These are phyloP conservation scores for Rhynchospora tenuis DNA, from an alignment of 176 grass and related monocot species.

Conservation along the genomic window DNA sequence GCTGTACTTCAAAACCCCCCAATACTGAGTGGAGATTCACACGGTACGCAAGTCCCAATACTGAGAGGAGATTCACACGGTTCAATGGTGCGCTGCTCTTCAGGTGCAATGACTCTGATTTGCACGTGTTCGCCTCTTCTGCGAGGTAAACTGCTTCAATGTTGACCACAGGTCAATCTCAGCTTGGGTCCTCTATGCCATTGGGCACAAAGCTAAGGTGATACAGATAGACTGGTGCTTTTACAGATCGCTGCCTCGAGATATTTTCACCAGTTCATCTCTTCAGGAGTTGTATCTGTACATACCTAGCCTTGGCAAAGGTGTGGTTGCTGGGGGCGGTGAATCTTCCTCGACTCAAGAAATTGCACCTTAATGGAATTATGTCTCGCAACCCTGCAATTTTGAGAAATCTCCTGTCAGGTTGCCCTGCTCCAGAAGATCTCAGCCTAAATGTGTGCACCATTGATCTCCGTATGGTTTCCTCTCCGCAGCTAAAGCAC, in stretches of 20 bases:
- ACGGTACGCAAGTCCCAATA: neutral
- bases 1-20: neutral
- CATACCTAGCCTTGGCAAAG: neutral
- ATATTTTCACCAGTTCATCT: neutral
- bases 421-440: neutral
- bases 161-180: neutral
- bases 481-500: neutral
- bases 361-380: constrained; percentile 4
- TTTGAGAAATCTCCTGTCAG: neutral
- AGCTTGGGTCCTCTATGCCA: neutral
- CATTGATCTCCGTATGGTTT: neutral
- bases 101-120: neutral
- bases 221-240: neutral
- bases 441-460: neutral
- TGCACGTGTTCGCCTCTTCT: neutral
- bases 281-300: neutral
- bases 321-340: neutral
- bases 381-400: neutral
- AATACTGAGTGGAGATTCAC: neutral
- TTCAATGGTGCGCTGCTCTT: neutral
- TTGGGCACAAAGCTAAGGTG: neutral
- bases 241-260: neutral
- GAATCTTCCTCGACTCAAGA: constrained; percentile 5
- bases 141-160: neutral
- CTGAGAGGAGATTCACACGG: neutral